Percentiles rank a stretch among this genome's conserved stretches.
phyloP scores from a whole-genome alignment of 208 protist species.

The Blechomonas ayalai region DNA sequence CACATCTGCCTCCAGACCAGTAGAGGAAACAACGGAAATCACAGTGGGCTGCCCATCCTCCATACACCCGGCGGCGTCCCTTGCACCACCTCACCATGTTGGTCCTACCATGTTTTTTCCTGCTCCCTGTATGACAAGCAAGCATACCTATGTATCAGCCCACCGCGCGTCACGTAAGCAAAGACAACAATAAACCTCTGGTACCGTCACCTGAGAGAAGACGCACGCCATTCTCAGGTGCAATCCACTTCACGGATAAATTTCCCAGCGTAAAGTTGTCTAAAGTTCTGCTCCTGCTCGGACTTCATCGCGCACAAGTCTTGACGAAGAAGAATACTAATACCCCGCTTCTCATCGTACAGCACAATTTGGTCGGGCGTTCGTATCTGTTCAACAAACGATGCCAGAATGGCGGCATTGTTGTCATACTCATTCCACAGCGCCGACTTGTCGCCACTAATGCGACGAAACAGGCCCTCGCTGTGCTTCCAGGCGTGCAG shows the following conservation, averaged over 20 bases:
- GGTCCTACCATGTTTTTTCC: too few relatives aligned
- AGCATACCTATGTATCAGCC: too few relatives aligned
- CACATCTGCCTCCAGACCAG: too few relatives aligned
- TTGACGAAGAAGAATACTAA: conserved; percentile 46
- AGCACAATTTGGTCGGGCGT: conserved; percentile 32
- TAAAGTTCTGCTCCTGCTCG: conserved; percentile 37
- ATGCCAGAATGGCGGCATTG: conserved; percentile 11
- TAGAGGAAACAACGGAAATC: neutral
- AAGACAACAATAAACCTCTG: too few relatives aligned
- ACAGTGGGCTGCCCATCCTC: neutral
- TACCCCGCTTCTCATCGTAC: conserved; percentile 17
- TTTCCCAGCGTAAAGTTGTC: conserved; percentile 51
- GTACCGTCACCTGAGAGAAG: too few relatives aligned
- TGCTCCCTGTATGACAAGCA: too few relatives aligned
- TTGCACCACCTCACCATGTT: too few relatives aligned
- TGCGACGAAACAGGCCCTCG: conserved; percentile 49
- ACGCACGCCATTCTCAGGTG: too few relatives aligned
- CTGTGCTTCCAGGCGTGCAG: conserved; percentile 59
- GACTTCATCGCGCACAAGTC: conserved; percentile 51
- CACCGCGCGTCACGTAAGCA: too few relatives aligned
- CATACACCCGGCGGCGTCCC: too few relatives aligned
- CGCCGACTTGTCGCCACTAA: neutral
- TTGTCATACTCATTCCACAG: conserved; percentile 55
- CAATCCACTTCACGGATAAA: conserved; percentile 64
- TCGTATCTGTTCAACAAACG: conserved; percentile 34